phyloP scores from a whole-genome alignment of 129 eudicot genomes.

The sunflower (Helianthus annuus) region DNA sequence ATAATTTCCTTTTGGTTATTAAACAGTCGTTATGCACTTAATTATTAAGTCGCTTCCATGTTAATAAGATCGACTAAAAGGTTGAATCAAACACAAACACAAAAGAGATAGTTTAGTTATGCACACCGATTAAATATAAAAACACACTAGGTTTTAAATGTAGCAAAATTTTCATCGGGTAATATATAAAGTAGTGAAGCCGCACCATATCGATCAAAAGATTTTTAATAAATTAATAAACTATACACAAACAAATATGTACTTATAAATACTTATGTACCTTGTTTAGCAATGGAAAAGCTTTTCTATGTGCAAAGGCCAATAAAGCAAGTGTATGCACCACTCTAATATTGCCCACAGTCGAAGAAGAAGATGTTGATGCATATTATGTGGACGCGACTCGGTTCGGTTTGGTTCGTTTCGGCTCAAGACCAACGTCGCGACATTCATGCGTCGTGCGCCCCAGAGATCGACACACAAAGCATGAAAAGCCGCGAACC shows the following conservation, averaged over 20 bases:
- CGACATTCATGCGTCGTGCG: too few relatives aligned
- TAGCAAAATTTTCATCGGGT: neutral
- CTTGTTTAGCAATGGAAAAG: neutral
- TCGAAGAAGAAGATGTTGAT: too few relatives aligned
- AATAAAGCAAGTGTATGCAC: conserved; percentile 2
- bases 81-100: neutral
- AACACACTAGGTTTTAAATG: neutral
- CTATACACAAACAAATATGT: neutral
- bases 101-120: neutral
- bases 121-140: neutral
- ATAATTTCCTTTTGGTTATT: too few relatives aligned
- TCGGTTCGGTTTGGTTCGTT: too few relatives aligned
- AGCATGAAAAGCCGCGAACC: too few relatives aligned
- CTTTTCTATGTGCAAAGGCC: neutral
- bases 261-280: neutral
- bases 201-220: neutral
- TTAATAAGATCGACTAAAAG: too few relatives aligned
- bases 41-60: too few relatives aligned
- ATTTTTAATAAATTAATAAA: neutral
- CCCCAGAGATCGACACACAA: too few relatives aligned
- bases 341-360: neutral
- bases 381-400: too few relatives aligned
- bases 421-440: too few relatives aligned
- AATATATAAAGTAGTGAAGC: neutral
- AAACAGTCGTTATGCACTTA: too few relatives aligned